These are phyloP conservation scores for Heterobasidion occidentale DNA, from an alignment of 1,284 basidiomycete genomes.

Conservation along the genomic window DNA sequence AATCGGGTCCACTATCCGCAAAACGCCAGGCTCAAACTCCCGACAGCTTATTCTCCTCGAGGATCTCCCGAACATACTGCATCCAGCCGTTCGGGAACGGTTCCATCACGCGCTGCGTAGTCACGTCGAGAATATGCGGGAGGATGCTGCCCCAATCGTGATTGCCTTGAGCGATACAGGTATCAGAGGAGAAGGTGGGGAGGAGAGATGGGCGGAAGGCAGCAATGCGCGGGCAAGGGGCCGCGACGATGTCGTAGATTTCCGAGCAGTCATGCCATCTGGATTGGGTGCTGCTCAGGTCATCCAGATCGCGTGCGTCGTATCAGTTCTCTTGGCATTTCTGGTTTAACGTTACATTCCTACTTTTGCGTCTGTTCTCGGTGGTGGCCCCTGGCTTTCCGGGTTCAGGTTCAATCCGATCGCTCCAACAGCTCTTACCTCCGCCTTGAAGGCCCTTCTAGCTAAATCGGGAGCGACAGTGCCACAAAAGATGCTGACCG, in stretches of 20 bases:
- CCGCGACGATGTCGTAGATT: slow-evolving; percentile 51
- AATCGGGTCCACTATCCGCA: not conserved
- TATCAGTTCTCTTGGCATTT: not conserved
- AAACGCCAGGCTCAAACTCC: slow-evolving; percentile 11
- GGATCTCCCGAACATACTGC: slow-evolving; percentile 87
- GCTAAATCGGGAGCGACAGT: slow-evolving; percentile 23
- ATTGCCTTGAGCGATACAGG: slow-evolving; percentile 84
- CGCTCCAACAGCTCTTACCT: slow-evolving; percentile 77
- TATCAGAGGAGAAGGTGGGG: slow-evolving; percentile 55
- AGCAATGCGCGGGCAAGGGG: slow-evolving; percentile 25
- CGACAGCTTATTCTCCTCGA: slow-evolving; percentile 77
- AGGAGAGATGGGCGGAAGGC: not conserved
- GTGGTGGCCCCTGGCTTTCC: not conserved
- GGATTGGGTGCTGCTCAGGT: slow-evolving; percentile 56
- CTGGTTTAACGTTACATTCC: not conserved
- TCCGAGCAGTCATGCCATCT: slow-evolving; percentile 59
- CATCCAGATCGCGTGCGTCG: slow-evolving; percentile 62
- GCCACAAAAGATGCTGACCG: slow-evolving; percentile 60
- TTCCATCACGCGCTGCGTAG: slow-evolving; percentile 71
- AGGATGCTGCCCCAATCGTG: slow-evolving; percentile 59
- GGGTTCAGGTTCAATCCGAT: slow-evolving; percentile 80
- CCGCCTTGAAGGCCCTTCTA: slow-evolving; percentile 68
- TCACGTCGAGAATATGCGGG: slow-evolving; percentile 32
- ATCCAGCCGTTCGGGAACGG: slow-evolving; percentile 60
- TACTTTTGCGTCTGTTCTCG: slow-evolving; percentile 1